Percentiles rank a stretch among this genome's conserved stretches.
phyloP scores from a whole-genome alignment of 2,329 filamentous ascomycete species.

The Parastagonospora avenae region DNA sequence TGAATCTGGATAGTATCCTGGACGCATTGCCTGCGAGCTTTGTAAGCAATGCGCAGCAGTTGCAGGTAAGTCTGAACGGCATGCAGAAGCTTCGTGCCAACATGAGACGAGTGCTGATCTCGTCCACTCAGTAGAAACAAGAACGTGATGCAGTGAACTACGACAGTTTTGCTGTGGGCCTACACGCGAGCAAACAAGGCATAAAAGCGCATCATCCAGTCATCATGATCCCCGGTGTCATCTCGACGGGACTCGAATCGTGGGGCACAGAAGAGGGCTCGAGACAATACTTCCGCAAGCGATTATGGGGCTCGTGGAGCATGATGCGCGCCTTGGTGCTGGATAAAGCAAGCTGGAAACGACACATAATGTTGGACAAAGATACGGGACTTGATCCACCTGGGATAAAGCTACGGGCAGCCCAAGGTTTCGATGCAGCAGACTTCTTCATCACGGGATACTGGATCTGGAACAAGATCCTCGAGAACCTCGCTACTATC shows the following conservation, averaged over 20 bases:
- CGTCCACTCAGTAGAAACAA: conserved; percentile 64
- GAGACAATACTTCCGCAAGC: conserved; percentile 88
- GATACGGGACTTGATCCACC: conserved; percentile 88
- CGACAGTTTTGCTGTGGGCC: conserved; percentile 89
- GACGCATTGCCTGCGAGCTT: conserved; percentile 88
- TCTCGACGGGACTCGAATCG: conserved; percentile 94
- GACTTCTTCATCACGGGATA: conserved; percentile 92
- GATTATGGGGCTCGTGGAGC: conserved; percentile 96
- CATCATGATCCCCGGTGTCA: conserved; percentile 97
- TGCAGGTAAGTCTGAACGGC: conserved; percentile 66
- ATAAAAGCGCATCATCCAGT: conserved; percentile 83
- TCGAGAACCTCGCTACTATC: conserved; percentile 94
- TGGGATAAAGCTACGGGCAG: conserved; percentile 85
- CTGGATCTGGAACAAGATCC: conserved; percentile 99
- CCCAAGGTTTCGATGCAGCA: conserved; percentile 95
- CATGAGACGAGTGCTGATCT: conserved; percentile 26
- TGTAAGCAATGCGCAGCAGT: conserved; percentile 81
- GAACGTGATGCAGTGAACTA: conserved; percentile 89
- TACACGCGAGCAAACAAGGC: conserved; percentile 81
- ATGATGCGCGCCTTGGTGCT: conserved; percentile 97
- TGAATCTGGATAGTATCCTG: conserved; percentile 83
- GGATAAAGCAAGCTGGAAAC: conserved; percentile 94
- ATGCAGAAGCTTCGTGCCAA: not conserved
- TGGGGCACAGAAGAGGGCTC: conserved; percentile 91
- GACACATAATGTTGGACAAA: conserved; percentile 95